Conservation (phyloP, 192 early-diverging fungal species). For the Coemansia sp. region DNA sequence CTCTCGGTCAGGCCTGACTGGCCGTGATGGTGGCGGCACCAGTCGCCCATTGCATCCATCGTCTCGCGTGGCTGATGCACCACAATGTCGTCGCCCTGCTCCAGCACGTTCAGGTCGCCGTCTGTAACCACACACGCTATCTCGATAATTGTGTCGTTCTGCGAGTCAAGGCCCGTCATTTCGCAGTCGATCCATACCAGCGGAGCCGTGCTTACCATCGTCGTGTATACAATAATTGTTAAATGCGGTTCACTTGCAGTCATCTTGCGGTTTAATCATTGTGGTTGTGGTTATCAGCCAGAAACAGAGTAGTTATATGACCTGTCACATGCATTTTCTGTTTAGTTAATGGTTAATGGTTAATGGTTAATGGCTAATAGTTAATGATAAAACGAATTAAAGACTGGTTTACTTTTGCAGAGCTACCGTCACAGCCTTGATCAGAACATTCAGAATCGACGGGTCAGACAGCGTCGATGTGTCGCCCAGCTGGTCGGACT, state of each 20-base stretch:
- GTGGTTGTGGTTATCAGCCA: no score
- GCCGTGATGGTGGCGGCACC: conserved; percentile 87
- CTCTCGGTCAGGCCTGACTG: conserved; percentile 77
- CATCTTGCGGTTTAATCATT: no score
- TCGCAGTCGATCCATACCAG: conserved; percentile 56
- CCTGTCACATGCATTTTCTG: no score
- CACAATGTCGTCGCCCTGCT: conserved; percentile 70
- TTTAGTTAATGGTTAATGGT: no score
- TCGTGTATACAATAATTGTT: not conserved
- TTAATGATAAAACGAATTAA: not conserved
- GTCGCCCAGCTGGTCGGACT: conserved; percentile 85
- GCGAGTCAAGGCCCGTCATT: conserved; percentile 55
- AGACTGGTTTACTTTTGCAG: conserved; percentile 17
- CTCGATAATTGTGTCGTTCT: conserved; percentile 82
- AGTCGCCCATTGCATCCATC: conserved; percentile 88
- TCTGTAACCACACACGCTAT: conserved; percentile 90
- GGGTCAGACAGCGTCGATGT: conserved; percentile 85
- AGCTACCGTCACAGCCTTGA: conserved; percentile 47
- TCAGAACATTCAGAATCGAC: conserved; percentile 57
- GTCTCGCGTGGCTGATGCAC: conserved; percentile 71
- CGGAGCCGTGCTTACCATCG: conserved; percentile 20
- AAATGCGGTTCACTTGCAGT: no score
- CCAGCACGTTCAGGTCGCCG: conserved; percentile 78
- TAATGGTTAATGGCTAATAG: no score
- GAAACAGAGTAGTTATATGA: no score